Conservation (phyloP, 2,329 filamentous ascomycete species). For the Cytospora paraplurivora region DNA sequence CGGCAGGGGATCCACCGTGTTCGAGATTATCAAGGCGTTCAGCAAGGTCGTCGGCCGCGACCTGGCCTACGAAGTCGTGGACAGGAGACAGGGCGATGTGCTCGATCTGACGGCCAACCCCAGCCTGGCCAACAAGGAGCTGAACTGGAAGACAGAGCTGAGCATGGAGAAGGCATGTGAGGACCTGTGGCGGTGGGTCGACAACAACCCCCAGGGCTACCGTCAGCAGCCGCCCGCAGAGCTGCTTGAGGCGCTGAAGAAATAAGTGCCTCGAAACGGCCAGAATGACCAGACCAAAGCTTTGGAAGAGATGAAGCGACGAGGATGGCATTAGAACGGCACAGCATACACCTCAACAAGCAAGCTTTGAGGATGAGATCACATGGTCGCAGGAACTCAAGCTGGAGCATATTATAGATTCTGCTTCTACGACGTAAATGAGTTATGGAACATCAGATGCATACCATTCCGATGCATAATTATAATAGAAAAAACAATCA, state of each 20-base stretch:
- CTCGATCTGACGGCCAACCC: constrained; percentile 94
- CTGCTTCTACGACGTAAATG: constrained; percentile 24
- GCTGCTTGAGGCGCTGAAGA: constrained; percentile 68
- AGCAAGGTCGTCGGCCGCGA: constrained; percentile 81
- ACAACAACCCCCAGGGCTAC: constrained; percentile 96
- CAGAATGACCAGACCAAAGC: neutral
- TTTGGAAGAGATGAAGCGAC: constrained; percentile 4
- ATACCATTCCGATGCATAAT: neutral
- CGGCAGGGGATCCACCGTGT: constrained; percentile 91
- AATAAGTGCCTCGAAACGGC: constrained; percentile 24
- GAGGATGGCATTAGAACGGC: constrained; percentile 6
- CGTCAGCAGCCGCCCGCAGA: constrained; percentile 85
- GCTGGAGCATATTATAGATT: constrained; percentile 19
- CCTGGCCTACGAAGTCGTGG: constrained; percentile 83
- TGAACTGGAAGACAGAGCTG: constrained; percentile 88
- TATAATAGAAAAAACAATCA: constrained; percentile 2
- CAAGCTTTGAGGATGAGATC: constrained; percentile 7
- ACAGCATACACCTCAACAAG: constrained; percentile 3
- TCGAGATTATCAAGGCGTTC: constrained; percentile 97
- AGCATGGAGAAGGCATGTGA: constrained; percentile 91
- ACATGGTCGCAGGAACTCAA: constrained; percentile 7
- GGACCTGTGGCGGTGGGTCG: constrained; percentile 95
- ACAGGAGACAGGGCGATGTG: constrained; percentile 83
- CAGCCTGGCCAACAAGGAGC: constrained; percentile 80
- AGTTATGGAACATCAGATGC: constrained; percentile 16